Evolutionary conservation across 2,329 filamentous ascomycete genomes (phyloP), one percentile per base, ranked within the genome.

Genomic region (Golovinomyces cichoracearum): DNA sequence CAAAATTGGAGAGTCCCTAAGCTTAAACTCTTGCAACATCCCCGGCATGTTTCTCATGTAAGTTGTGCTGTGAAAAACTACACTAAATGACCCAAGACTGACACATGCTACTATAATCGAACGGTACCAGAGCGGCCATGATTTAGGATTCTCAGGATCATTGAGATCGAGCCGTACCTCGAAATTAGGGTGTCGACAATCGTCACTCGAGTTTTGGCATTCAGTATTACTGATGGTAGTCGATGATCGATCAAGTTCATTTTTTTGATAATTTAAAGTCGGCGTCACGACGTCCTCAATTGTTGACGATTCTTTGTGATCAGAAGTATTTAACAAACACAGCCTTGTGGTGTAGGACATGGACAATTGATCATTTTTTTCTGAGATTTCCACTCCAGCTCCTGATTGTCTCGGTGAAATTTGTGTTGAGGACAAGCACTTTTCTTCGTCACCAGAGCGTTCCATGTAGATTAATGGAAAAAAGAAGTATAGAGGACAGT

Each of bases 41-140:
- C 80, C 77, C 0, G 73, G 70, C 29, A 81, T 73, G 2, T 76
- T 78, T 0, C 77, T 73, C 0, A 83, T 84, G 60, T 90, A 92
- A 47, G 74, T 78, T 0, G 83, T 90, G 44, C 78, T 83, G 58
- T 85, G 83, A 42, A 84, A 60, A 15, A 84, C 77, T 51, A 53
- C 68, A 60, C 51, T 61, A 62, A 61, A 61, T 38, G 61, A 62
- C 37, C 60, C 57, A 42, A 60, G 60, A 56, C 62, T 58, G 1
- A 66, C 58, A 4, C 58, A 57, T 1, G 55, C 59, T n/a, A 64
- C 60, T 9, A 60, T 61, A 23, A 59, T 47, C 37, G 57, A 58
- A 45, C 64, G 64, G 52, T 63, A 64, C 57, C 64, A 68, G 27
- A 77, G 57, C 0, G 73, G 62, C 80, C 81, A 86, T 58, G 80